Evolutionary conservation across 208 protist genomes (phyloP), one percentile per base, ranked within the genome.

Genomic region (Lotmaria passim): DNA sequence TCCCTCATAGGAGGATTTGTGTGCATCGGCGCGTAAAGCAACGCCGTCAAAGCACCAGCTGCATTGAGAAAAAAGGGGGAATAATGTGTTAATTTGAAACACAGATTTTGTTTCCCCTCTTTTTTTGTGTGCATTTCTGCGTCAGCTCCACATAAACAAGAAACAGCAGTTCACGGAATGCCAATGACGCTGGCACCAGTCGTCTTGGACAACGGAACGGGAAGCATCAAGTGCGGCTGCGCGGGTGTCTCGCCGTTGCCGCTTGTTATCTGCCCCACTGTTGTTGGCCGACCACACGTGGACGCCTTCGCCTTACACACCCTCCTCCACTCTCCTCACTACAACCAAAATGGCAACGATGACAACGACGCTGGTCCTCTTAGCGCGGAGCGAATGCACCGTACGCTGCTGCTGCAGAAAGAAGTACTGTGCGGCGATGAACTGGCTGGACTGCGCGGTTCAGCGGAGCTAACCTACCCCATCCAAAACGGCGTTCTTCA

Each of bases 181-280:
- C n/a, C n/a, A n/a, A 85, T 70, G 80, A 47, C 41, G 0, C 43
- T 51, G 3, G 30, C 68, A 11, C 72, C 83, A 1, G 41, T 90
- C 6, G 86, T 92, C 0, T 69, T 89, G 21, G 86, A 92, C 66
- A 90, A 92, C 24, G 86, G 86, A 1, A 87, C 81, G 59, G 83
- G 75, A 57, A 99, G 98, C 80, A 87, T 99, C 52, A 99, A 99
- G 73, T 96, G 91, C 78, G 98, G 99, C 52, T 99, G 96, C 69
- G 96, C 97, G 4, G 98, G 97, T 24, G 78, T 91, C 10, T 69
- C 70, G 11, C 98, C 99, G 65, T 98, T 99, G 75, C 99, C 99
- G 6, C 66, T 76, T n/a, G 72, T 89, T 51, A 91, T 97, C 21
- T 99, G 99, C 83, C 99, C 97, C 23, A 96, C 95, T 1, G 96